Evolutionary conservation across 805 yeast genomes (phyloP), one percentile per base, ranked within the genome.

Genomic region (Lipomyces sp.): DNA sequence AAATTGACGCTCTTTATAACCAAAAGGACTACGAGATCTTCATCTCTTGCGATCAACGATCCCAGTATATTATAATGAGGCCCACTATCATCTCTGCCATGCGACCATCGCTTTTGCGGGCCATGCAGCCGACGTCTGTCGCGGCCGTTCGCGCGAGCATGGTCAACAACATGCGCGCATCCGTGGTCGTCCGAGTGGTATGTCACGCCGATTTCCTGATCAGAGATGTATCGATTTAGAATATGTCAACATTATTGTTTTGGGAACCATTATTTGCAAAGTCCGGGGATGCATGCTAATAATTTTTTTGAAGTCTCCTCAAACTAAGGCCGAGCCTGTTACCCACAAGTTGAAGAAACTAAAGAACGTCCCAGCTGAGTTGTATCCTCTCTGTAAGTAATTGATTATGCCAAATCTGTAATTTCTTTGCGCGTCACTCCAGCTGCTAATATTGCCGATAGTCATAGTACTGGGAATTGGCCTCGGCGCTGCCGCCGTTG

Each of bases 311-410:
- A 24, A 64, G 66, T 48, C 60, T n/a, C 62, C 66, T 34, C 63
- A 59, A 32, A 65, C 62, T 35, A 67, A 67, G 59, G 59, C 70
- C 30, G 63, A 34, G 32, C 48, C 65, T 29, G 61, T 65, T 18
- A 64, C 70, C 33, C 60, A 62, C 34, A 67, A 67, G 70, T 55
- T 67, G 54, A 64, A 57, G 18, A 65, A 58, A 58, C 29, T 62
- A 51, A 69, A 71, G 66, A 63, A 63, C 39, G 56, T 73, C 39
- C 77, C 77, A 33, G 77, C 72, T 54, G 77, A 75, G 59, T 69
- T 71, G 53, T 74, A 73, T 64, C 77, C 77, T 59, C 67, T 75
- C 59, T 69, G 76, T 73, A 71, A 64, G 75, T 73, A 29, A 24
- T 39, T 24, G 39, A n/a, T 24, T 8, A 37, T 37, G 15, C 39